Evolutionary conservation across 108 stramenopile species (phyloP), one percentile per base, ranked within the genome.

Genomic region (Nitzschia inconspicua): DNA sequence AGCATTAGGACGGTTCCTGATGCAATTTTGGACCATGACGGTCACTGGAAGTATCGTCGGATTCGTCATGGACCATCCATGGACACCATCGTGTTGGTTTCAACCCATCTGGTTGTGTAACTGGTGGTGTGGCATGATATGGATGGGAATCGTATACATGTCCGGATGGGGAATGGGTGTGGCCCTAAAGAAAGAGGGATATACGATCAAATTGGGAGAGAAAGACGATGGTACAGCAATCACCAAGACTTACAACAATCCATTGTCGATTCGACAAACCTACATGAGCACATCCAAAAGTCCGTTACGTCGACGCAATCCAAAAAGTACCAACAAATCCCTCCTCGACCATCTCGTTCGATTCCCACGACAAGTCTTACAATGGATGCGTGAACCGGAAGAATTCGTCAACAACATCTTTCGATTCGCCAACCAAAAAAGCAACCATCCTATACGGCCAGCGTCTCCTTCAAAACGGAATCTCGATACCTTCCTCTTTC

Each of bases 401-500:
- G 66, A 72, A 23, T 81, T 66, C 78, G 58, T 79, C 19, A 19
- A 16, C 25, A 72, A 57, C 52, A 75, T 61, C 65, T 62, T 65
- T 0, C 47, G 66, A 42, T 47, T 57, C 0, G 42, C 47, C 14
- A 30, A 46, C 11, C 14, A 70, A 25, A 7, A 42, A 46, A 7
- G 27, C 14, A 22, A 34, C 35, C 4, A 29, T 47, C 20, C 19
- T 46, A 6, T 6, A 20, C 48, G 48, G 30, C 19, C 27, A 5
- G 23, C 34, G 1, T 6, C 19, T 6, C n/a, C 19, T 11, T 16
- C 18, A 5, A 28, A 19, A 37, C 51, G 37, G 34, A 24, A 65
- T 34, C 78, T 80, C 11, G 68, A 86, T 36, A 74, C 80, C 43
- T 37, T 82, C 7, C 44, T 89, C 32, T 89, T 86, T 54, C 88